Evolutionary conservation across 345 rosid genomes (phyloP), one percentile per base, ranked within the genome.

Genomic region (Eucalyptus leucophloia): DNA sequence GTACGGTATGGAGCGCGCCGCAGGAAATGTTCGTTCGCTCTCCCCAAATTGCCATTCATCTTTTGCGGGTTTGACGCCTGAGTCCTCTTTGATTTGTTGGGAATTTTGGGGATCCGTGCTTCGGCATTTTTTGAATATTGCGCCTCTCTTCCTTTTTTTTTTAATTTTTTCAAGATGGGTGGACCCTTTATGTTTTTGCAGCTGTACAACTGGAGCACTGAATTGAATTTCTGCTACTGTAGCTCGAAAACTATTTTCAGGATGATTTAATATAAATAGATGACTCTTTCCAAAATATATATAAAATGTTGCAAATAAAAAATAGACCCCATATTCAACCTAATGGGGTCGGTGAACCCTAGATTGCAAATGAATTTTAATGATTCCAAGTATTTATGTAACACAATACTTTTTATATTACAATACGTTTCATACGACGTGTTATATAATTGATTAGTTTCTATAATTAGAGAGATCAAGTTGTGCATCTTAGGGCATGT

Each of bases 351-450:
- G 13, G 6, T 56, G 62, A 11, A 56, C 13, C 62, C 13, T 24
- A 56, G 12, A 56, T 10, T 23, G 62, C 30, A 56, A 56, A 56
- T 4, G 7, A 56, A 56, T 56, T 53, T 53, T 4, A 53, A 21
- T 53, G 11, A 7, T 53, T 53, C 11, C 1, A 8, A 53, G 26
- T 53, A 2, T 21, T 53, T 9, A 21, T 56, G 3, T 56, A 24
- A 24, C 30, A 1, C 2, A 0, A 24, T 9, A 21, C 2, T 19
- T 21, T 18, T 53, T 53, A 4, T 2, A 26, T 56, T 56, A 56
- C 7, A 2, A 24, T 56, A 56, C 62, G 13, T 56, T 56, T 56
- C 13, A 56, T 56, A 56, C 16, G 0, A 26, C 8, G 2, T 6
- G 4, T 62, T 62, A 12, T 13, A 1, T 1, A 28, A 28, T 30